phyloP scores from a whole-genome alignment of 129 eudicot species.

The Centaurea solstitialis region DNA sequence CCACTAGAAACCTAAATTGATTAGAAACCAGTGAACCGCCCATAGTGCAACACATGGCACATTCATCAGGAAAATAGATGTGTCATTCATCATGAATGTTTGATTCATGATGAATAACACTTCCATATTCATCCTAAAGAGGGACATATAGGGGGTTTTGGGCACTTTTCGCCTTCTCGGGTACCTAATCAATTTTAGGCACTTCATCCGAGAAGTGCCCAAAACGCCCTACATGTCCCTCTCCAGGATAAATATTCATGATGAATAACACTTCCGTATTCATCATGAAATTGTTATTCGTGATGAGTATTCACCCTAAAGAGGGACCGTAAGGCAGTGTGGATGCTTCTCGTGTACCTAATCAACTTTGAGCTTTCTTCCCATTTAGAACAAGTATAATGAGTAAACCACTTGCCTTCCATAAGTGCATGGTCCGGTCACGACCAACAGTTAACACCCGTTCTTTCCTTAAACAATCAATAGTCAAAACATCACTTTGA shows the following conservation, averaged over 20 bases:
- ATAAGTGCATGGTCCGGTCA: slow-evolving; percentile 86
- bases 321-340: background rate
- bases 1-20: background rate
- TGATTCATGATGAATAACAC: background rate
- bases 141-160: too few species aligned
- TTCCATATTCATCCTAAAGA: background rate
- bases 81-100: background rate
- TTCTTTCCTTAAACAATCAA: slow-evolving; percentile 87
- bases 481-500: slow-evolving; percentile 84
- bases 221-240: too few species aligned
- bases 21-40: background rate
- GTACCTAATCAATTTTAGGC: too few species aligned
- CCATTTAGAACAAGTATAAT: background rate
- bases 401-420: slow-evolving; percentile 60
- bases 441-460: slow-evolving; percentile 89
- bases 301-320: background rate
- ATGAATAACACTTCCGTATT: background rate
- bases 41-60: background rate
- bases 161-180: too few species aligned
- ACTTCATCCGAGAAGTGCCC: too few species aligned
- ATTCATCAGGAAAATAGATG: too few species aligned
- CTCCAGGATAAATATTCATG: background rate
- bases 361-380: background rate
- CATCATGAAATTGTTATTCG: background rate
- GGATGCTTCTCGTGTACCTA: background rate